Base-by-base conservation (phyloP, 768 basidiomycete species). In the Leccinellum rugosiceps region DNA sequence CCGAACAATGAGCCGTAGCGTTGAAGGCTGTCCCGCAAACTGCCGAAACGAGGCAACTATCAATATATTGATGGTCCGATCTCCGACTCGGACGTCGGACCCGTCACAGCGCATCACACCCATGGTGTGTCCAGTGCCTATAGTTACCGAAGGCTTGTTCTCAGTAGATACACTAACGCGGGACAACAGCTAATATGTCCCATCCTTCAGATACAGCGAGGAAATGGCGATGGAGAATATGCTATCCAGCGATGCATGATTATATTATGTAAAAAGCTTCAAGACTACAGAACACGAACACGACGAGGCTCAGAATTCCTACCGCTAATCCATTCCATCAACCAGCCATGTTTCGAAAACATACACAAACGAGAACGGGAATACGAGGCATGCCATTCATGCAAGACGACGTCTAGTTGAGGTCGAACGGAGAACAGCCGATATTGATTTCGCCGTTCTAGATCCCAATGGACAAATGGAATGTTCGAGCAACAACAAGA, bases 341-440 rank as follows among this genome's bases (percentile, higher is more conserved):
- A 38, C 53, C 46, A 53, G 5, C 49, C 13, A 31, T 11, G 21
- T 30, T 43, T 49, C 34, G 45, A 65, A 54, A 56, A 55, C 54
- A 30, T 23, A 58, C 50, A 49, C 28, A 3, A 43, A 53, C 26
- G 35, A 44, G 35, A 53, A 54, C 43, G 46, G 17, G 17, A 38
- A 32, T 19, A 58, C 15, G 17, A n/a, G 17, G 31, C 17, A 30
- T 2, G 51, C 38, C 23, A 53, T 50, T 11, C 52, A 19, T 38
- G 35, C 46, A 44, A 59, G 44, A 55, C 21, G 26, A 35, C 30
- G n/a, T n/a, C 60, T 60, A 67, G 60, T 64, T 67, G 14, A 67
- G 28, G 41, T 67, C 15, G 7, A 63, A 25, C 43, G 67, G 67
- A 52, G 67, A 69, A 60, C 67, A 69, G 25, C 65, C 67, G 4